Conservation (phyloP, 305 asterid genomes). For the Fraxinus platypoda region DNA sequence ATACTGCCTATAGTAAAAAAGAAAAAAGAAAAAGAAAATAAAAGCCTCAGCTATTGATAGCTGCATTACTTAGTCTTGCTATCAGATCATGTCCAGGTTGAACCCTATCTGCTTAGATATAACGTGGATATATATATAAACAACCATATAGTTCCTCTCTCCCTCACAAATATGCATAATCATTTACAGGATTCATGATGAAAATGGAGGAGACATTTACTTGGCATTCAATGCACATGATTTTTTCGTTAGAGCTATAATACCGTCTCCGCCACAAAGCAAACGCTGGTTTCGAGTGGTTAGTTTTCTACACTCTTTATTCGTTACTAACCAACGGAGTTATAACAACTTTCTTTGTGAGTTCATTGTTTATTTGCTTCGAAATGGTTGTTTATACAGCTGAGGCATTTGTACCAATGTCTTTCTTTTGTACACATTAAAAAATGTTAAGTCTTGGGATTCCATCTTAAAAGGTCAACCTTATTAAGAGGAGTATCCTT, state of each 20-base stretch:
- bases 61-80: not conserved
- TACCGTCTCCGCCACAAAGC: conserved; percentile 70
- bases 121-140: not conserved
- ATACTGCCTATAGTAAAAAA: not conserved
- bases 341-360: not conserved
- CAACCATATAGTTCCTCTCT: conserved; percentile 1
- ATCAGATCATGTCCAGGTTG: not conserved
- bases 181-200: conserved; percentile 75
- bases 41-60: not conserved
- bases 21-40: not conserved
- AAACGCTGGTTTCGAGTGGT: conserved; percentile 87
- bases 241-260: conserved; percentile 47
- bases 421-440: not conserved
- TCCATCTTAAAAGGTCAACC: too few species aligned
- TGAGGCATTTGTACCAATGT: not conserved
- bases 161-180: conserved; percentile 17
- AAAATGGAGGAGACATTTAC: conserved; percentile 66
- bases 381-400: not conserved
- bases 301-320: conserved; percentile 31
- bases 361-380: not conserved
- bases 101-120: not conserved
- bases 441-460: too few species aligned
- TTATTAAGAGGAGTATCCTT: too few species aligned
- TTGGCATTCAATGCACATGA: conserved; percentile 88
- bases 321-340: not conserved